Evolutionary conservation across 441 rosid genomes (phyloP).

Genomic region (Jatropha podagrica): DNA sequence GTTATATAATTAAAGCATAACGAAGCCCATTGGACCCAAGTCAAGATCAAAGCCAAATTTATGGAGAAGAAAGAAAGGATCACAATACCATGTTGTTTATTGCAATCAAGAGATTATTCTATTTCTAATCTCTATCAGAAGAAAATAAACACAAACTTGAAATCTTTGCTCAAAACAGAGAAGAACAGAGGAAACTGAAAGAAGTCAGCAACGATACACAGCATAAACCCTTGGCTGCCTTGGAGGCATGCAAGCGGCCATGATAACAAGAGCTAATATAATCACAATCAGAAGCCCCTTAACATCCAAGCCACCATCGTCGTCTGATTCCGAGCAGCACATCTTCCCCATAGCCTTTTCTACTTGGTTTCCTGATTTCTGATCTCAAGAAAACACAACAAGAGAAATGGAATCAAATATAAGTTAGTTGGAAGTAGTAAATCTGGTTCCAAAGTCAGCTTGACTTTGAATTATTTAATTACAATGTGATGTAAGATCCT

Average conservation of each 20-base stretch:
- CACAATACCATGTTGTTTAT: no score
- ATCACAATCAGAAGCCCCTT: slow-evolving; percentile 20
- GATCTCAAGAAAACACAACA: background rate
- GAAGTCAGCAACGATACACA: slow-evolving; percentile 13
- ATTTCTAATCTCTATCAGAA: background rate
- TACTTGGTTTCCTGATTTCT: background rate
- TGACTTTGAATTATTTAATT: background rate
- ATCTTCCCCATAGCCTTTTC: slow-evolving; percentile 12
- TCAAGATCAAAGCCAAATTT: background rate
- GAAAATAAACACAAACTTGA: no score
- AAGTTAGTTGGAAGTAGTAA: background rate
- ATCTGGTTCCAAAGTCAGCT: background rate
- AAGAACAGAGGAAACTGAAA: background rate
- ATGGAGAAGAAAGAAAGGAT: background rate
- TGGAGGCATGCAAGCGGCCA: slow-evolving; percentile 27
- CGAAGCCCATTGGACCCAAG: no score
- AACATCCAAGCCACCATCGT: slow-evolving; percentile 27
- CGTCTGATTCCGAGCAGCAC: slow-evolving; percentile 10
- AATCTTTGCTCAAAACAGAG: background rate
- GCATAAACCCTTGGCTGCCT: slow-evolving; percentile 12
- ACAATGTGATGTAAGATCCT: background rate
- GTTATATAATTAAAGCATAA: no score
- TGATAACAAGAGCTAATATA: slow-evolving; percentile 24
- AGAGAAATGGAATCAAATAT: background rate
- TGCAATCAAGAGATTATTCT: background rate